Evolutionary conservation across 2,329 filamentous ascomycete species (phyloP).

Genomic region (Ascochyta pisi): DNA sequence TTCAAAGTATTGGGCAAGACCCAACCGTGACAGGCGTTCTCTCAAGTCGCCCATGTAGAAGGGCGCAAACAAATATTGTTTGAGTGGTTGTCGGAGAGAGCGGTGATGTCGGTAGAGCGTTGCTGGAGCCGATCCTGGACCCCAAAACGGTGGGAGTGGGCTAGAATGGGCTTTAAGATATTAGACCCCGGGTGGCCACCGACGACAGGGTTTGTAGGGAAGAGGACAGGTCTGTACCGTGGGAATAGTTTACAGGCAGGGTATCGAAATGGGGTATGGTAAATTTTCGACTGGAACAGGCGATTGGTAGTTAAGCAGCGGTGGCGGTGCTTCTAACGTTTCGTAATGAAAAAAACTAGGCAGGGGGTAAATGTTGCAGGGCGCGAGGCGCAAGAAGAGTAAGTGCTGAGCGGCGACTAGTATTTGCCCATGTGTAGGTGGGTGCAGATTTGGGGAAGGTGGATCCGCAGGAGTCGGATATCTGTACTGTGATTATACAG

Average conservation of each 20-base stretch:
- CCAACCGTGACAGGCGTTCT: conserved; percentile 74
- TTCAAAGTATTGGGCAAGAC: conserved; percentile 77
- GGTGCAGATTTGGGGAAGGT: conserved; percentile 31
- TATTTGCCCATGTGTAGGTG: conserved; percentile 38
- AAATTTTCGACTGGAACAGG: conserved; percentile 18
- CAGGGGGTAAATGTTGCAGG: conserved; percentile 49
- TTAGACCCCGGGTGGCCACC: conserved; percentile 21
- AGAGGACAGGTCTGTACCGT: conserved; percentile 16
- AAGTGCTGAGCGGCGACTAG: conserved; percentile 38
- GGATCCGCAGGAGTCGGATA: conserved; percentile 34
- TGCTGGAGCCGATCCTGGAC: conserved; percentile 68
- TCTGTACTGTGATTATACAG: conserved; percentile 31
- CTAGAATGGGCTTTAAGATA: conserved; percentile 61
- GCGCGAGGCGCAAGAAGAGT: conserved; percentile 50
- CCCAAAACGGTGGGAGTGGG: conserved; percentile 69
- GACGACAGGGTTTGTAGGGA: conserved; percentile 9
- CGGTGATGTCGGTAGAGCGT: conserved; percentile 12
- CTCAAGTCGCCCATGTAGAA: conserved; percentile 69
- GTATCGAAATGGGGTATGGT: conserved; percentile 41
- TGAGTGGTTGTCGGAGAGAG: conserved; percentile 13
- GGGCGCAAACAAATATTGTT: conserved; percentile 1
- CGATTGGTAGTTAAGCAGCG: conserved; percentile 37
- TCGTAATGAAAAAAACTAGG: conserved; percentile 39
- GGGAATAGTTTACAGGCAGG: conserved; percentile 35
- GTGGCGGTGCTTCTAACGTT: conserved; percentile 31